phyloP scores from a whole-genome alignment of 352 stramenopile species.

The Pseudoperonospora humuli region DNA sequence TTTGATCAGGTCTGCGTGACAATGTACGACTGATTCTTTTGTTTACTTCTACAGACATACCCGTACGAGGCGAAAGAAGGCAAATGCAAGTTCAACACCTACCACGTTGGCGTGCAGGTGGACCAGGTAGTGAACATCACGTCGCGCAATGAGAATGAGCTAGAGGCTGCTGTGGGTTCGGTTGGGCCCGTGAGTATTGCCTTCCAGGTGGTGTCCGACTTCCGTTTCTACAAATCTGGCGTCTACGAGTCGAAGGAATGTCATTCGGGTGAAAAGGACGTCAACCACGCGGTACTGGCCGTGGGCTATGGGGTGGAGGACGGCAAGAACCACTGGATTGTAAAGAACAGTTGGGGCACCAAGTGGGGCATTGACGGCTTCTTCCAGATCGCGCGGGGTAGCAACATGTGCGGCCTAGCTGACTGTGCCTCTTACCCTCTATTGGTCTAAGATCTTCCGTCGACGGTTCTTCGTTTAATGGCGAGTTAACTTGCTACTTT shows the following conservation, averaged over 20 bases:
- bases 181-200: constrained; percentile 73
- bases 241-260: constrained; percentile 85
- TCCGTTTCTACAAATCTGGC: constrained; percentile 84
- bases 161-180: constrained; percentile 58
- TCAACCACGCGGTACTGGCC: constrained; percentile 91
- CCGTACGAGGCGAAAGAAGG: constrained; percentile 68
- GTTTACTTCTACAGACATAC: constrained; percentile 34
- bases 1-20: not conserved
- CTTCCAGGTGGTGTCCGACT: constrained; percentile 85
- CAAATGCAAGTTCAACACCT: constrained; percentile 77
- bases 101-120: constrained; percentile 65
- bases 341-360: constrained; percentile 96
- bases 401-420: constrained; percentile 86
- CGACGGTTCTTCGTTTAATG: too few species aligned
- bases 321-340: constrained; percentile 90
- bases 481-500: too few species aligned
- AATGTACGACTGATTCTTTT: not conserved
- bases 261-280: constrained; percentile 68
- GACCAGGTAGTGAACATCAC: constrained; percentile 83
- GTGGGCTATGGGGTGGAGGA: constrained; percentile 94
- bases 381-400: constrained; percentile 91
- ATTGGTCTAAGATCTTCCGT: constrained; percentile 44
- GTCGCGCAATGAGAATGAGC: constrained; percentile 60
- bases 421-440: constrained; percentile 84
- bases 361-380: constrained; percentile 93